phyloP scores from a whole-genome alignment of 1,284 basidiomycete species.

The Rugosomyces carneus region DNA sequence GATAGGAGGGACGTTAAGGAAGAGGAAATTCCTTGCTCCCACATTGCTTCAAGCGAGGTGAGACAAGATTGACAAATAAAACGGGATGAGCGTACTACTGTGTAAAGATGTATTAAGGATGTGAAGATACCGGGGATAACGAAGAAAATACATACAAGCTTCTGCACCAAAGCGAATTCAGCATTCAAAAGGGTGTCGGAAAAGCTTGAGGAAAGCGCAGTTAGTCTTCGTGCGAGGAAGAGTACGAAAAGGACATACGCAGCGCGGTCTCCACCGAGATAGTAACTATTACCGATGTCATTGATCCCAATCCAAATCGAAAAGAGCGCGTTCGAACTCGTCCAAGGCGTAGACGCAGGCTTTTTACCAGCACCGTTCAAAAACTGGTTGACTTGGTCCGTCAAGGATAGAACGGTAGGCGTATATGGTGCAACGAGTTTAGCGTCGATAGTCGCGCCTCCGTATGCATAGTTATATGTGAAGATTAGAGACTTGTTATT shows the following conservation, averaged over 20 bases:
- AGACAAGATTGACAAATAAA: not conserved
- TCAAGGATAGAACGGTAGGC: constrained; percentile 44
- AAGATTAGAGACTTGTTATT: constrained; percentile 48
- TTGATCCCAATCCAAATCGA: constrained; percentile 60
- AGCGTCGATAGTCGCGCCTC: constrained; percentile 54
- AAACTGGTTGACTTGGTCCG: constrained; percentile 53
- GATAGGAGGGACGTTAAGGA: constrained; percentile 52
- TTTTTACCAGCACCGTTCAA: constrained; percentile 35
- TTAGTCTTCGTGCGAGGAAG: not conserved
- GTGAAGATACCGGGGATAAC: too few species aligned
- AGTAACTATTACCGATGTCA: constrained; percentile 52
- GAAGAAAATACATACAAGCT: constrained; percentile 36
- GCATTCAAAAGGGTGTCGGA: constrained; percentile 36
- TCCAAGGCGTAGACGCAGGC: constrained; percentile 46
- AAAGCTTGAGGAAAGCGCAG: constrained; percentile 9
- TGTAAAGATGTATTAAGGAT: not conserved
- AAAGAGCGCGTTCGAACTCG: constrained; percentile 44
- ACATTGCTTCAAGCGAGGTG: constrained; percentile 23
- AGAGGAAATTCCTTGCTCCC: constrained; percentile 55
- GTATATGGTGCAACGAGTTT: constrained; percentile 43
- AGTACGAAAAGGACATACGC: constrained; percentile 32
- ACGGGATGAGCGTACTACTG: constrained; percentile 21
- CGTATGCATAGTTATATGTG: constrained; percentile 58
- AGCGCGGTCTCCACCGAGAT: constrained; percentile 35
- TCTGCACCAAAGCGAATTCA: constrained; percentile 49